Evolutionary conservation across 306 rosid species (phyloP).

Genomic region (Crotalaria pallida): DNA sequence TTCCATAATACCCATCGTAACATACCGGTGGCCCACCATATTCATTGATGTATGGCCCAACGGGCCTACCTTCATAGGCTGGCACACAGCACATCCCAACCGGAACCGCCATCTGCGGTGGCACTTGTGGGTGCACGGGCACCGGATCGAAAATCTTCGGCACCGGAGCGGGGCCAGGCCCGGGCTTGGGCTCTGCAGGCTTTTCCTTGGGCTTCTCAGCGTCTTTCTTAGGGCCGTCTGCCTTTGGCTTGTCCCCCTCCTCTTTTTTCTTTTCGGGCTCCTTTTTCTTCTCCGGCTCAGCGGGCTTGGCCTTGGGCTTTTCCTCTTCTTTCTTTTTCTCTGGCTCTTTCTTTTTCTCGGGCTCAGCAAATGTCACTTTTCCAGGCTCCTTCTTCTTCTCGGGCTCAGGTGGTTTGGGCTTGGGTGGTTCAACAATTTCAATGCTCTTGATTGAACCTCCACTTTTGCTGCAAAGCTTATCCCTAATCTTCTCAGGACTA

Average conservation of each 20-base stretch:
- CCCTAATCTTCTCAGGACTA: constrained; percentile 65
- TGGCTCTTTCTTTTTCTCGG: neutral
- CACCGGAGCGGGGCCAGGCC: neutral
- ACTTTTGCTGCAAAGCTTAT: constrained; percentile 53
- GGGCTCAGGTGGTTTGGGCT: constrained; percentile 19
- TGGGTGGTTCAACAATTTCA: constrained; percentile 49
- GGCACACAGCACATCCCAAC: constrained; percentile 17
- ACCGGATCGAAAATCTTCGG: neutral
- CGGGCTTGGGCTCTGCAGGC: constrained; percentile 16
- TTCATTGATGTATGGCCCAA: constrained; percentile 26
- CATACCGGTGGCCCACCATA: constrained; percentile 28
- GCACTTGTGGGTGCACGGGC: neutral
- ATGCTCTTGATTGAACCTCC: constrained; percentile 56
- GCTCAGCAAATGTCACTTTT: neutral
- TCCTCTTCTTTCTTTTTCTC: neutral
- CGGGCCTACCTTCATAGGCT: constrained; percentile 28
- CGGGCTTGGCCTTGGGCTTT: neutral
- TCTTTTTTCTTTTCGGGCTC: constrained; percentile 10
- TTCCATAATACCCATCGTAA: constrained; percentile 32
- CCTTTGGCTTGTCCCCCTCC: neutral
- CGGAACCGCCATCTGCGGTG: constrained; percentile 27
- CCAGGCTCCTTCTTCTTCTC: constrained; percentile 9
- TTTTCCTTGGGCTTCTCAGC: constrained; percentile 17
- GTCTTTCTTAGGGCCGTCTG: neutral
- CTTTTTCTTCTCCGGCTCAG: neutral